These are phyloP conservation scores for Camelina neglecta DNA, from an alignment of 345 rosid genomes.

Conservation along the genomic window DNA sequence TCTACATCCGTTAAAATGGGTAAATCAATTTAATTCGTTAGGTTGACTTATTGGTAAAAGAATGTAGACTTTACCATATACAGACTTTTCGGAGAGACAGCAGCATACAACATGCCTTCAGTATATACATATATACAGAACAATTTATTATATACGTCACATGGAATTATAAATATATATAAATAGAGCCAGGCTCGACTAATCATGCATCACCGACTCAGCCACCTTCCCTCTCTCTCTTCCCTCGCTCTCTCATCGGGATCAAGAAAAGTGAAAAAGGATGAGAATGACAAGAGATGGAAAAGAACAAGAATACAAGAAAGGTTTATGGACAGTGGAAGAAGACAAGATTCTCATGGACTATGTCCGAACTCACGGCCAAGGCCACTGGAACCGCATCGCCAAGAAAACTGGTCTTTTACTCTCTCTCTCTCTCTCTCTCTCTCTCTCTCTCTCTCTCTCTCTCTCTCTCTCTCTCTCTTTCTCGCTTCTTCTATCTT, in stretches of 20 bases:
- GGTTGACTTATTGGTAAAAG: slow-evolving; percentile 33
- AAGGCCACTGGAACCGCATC: slow-evolving; percentile 64
- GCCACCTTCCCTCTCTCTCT: slow-evolving; percentile 4
- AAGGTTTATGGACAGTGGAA: slow-evolving; percentile 68
- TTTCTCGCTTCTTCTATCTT: background rate
- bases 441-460: background rate
- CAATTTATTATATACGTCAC: background rate
- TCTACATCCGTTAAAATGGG: slow-evolving; percentile 1
- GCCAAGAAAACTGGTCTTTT: slow-evolving; percentile 55
- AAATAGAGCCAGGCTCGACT: slow-evolving; percentile 26
- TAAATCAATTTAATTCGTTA: background rate
- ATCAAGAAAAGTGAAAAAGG: slow-evolving; percentile 30
- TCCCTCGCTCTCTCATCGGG: slow-evolving; percentile 27
- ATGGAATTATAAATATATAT: slow-evolving; percentile 20
- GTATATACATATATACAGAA: background rate
- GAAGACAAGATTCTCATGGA: slow-evolving; percentile 66
- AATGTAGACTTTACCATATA: slow-evolving; percentile 19
- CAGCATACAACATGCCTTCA: slow-evolving; percentile 9
- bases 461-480: background rate
- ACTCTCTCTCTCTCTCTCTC: slow-evolving; percentile 1
- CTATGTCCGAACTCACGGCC: slow-evolving; percentile 54
- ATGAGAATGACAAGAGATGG: slow-evolving; percentile 41
- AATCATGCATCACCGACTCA: slow-evolving; percentile 37
- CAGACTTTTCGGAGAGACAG: background rate
- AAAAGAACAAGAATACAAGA: slow-evolving; percentile 48